These are phyloP conservation scores for Asterionellopsis glacialis DNA, from an alignment of 108 stramenopile species.

Conservation along the genomic window DNA sequence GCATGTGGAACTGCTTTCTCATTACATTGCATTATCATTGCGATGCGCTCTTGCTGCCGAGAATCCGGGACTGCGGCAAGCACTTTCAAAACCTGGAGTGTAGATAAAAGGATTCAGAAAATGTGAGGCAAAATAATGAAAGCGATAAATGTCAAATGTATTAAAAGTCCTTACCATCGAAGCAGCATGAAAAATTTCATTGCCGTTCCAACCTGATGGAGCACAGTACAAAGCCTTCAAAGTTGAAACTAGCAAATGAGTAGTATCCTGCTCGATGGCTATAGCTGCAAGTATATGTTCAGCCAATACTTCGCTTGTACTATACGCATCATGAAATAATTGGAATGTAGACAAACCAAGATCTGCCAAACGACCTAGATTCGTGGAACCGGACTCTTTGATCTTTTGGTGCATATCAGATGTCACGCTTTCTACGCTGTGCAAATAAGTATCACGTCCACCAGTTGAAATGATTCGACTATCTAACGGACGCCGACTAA, in stretches of 20 bases:
- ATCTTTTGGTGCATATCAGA: conserved; percentile 36
- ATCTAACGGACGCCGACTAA: conserved; percentile 45
- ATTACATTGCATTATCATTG: conserved; percentile 45
- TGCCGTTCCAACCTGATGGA: conserved; percentile 42
- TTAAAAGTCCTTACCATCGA: conserved; percentile 18
- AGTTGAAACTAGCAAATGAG: conserved; percentile 30
- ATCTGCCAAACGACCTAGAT: conserved; percentile 38
- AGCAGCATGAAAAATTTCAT: conserved; percentile 31
- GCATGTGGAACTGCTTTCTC: conserved; percentile 9
- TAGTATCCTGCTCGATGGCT: conserved; percentile 29
- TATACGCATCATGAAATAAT: conserved; percentile 25
- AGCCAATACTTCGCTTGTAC: conserved; percentile 37
- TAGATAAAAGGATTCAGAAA: not conserved
- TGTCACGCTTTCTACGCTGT: conserved; percentile 62
- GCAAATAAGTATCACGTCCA: conserved; percentile 19
- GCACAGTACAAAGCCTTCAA: conserved; percentile 41
- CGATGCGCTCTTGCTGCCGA: conserved; percentile 52
- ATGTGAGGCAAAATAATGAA: conserved; percentile 2
- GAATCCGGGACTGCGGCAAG: conserved; percentile 62
- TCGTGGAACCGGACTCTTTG: conserved; percentile 12
- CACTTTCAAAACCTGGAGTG: conserved; percentile 29
- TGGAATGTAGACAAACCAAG: conserved; percentile 27
- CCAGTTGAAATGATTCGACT: conserved; percentile 27
- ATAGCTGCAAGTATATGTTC: conserved; percentile 61
- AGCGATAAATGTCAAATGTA: not conserved